These are phyloP conservation scores for Sordariomycetes sp. DNA, from an alignment of 2,329 filamentous ascomycete species.

Conservation along the genomic window DNA sequence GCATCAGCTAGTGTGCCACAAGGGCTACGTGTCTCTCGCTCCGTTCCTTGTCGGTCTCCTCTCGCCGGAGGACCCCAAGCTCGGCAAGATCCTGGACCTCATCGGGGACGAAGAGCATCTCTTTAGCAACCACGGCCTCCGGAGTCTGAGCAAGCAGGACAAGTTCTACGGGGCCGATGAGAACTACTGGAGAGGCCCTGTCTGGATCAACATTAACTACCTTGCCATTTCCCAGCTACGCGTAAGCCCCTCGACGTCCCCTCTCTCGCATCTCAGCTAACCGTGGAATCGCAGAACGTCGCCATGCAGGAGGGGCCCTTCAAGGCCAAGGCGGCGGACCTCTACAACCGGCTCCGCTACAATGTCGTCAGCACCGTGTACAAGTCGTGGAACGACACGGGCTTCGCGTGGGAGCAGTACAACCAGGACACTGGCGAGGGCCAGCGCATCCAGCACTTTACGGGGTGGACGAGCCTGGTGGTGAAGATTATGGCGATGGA, in stretches of 20 bases:
- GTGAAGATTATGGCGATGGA: slow-evolving; percentile 95
- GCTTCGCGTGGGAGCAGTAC: slow-evolving; percentile 98
- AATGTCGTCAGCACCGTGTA: slow-evolving; percentile 87
- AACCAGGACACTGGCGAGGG: slow-evolving; percentile 83
- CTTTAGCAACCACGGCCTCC: slow-evolving; percentile 82
- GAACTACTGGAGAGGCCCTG: slow-evolving; percentile 92
- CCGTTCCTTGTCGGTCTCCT: slow-evolving; percentile 81
- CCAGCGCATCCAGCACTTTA: slow-evolving; percentile 96
- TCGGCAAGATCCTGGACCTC: slow-evolving; percentile 64
- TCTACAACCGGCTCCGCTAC: slow-evolving; percentile 65
- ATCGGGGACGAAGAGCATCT: slow-evolving; percentile 71
- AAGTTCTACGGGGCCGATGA: slow-evolving; percentile 79
- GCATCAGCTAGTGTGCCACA: slow-evolving; percentile 79
- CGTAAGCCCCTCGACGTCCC: slow-evolving; percentile 32
- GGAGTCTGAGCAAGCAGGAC: slow-evolving; percentile 76
- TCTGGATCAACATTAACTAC: slow-evolving; percentile 97
- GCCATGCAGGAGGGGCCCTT: slow-evolving; percentile 55
- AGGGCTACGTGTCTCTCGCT: slow-evolving; percentile 88
- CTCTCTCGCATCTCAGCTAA: slow-evolving; percentile 2
- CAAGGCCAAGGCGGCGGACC: slow-evolving; percentile 49
- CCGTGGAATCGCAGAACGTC: slow-evolving; percentile 34
- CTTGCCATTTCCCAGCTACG: slow-evolving; percentile 65
- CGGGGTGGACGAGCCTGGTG: slow-evolving; percentile 95
- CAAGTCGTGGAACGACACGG: slow-evolving; percentile 76
- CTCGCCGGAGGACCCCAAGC: slow-evolving; percentile 55